Base-by-base conservation (phyloP, 495 filamentous ascomycete genomes). In the Penicillium cinerascens region DNA sequence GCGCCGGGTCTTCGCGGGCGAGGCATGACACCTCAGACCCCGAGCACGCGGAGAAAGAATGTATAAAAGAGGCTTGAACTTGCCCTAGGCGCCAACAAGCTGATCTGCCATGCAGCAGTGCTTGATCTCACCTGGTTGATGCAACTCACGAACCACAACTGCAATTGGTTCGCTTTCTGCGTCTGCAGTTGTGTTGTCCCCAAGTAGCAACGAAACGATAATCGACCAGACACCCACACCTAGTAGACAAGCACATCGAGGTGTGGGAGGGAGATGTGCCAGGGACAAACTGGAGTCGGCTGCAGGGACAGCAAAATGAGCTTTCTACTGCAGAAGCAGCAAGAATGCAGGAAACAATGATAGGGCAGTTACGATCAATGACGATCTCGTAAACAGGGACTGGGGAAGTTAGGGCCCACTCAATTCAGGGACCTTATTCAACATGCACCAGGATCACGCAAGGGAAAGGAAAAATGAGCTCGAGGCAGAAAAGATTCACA, bases 1-100 rank as follows among this genome's bases (percentile, higher is more conserved):
- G 80, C 82, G 60, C 82, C 83, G 62, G 81, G 75, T 63, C 79
- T 79, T 73, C 82, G 81, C 41, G 83, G 82, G 58, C 85, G 81
- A 68, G 85, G 85, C 85, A 88, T 87, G 70, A 58, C 64, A 64
- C 54, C 43, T 51, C 47, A 44, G 20, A 46, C 26, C 9, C n/a
- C 18, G 9, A 27, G 26, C 10, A 15, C 17, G 36, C 1, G 18
- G 25, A 26, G 44, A 36, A 44, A 21, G 4, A 48, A 51, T n/a
- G 15, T 29, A 39, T 16, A 45, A 20, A 47, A 11, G 36, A 56
- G 41, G 49, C 39, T 47, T n/a, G 20, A 50, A 27, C 23, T 20
- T 38, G 51, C 51, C 43, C 15, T 26, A 39, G 8, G 7, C 10
- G 3, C 2, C 37, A 20, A 20, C 18, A 8, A 39, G 29, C 23